A percentile compares a stretch with the other conserved stretches of the same genome.
Evolutionary conservation across 192 early-diverging fungal genomes (phyloP).

Genomic region (Coemansia sp.): DNA sequence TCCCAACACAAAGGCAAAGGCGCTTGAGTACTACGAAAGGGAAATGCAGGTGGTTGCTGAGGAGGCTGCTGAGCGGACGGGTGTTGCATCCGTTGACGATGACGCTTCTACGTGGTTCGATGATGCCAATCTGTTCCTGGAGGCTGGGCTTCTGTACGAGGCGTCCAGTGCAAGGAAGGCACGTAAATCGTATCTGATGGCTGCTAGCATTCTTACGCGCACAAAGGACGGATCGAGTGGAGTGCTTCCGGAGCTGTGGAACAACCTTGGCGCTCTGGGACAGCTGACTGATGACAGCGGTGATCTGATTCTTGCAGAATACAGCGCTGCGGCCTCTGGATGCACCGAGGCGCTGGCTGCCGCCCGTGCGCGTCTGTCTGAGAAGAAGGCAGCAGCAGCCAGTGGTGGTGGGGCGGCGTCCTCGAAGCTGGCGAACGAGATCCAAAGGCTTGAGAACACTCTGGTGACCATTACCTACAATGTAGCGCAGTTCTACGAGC

Average conservation of each 20-base stretch:
- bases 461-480: slow-evolving; percentile 73
- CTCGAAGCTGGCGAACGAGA: slow-evolving; percentile 10
- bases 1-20: slow-evolving; percentile 66
- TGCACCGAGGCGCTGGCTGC: slow-evolving; percentile 11
- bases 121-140: slow-evolving; percentile 60
- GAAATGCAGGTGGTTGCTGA: slow-evolving; percentile 60
- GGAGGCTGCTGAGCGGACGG: slow-evolving; percentile 55
- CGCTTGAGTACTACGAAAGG: slow-evolving; percentile 65
- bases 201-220: slow-evolving; percentile 27
- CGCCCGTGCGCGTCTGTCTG: slow-evolving; percentile 7
- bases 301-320: slow-evolving; percentile 12
- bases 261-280: slow-evolving; percentile 82
- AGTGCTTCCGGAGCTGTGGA: slow-evolving; percentile 67
- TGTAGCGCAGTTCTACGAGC: slow-evolving; percentile 69
- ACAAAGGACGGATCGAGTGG: slow-evolving; percentile 29
- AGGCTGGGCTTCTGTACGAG: slow-evolving; percentile 68
- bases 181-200: slow-evolving; percentile 44
- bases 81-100: neutral
- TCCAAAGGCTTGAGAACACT: slow-evolving; percentile 32
- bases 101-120: slow-evolving; percentile 16
- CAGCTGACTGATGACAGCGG: slow-evolving; percentile 58
- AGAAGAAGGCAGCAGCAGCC: slow-evolving; percentile 9
- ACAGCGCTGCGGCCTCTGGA: slow-evolving; percentile 17
- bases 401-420: neutral
- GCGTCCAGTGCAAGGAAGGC: slow-evolving; percentile 55